These are phyloP conservation scores for Lactarius trivialis DNA, from an alignment of 768 basidiomycete genomes.

Conservation along the genomic window DNA sequence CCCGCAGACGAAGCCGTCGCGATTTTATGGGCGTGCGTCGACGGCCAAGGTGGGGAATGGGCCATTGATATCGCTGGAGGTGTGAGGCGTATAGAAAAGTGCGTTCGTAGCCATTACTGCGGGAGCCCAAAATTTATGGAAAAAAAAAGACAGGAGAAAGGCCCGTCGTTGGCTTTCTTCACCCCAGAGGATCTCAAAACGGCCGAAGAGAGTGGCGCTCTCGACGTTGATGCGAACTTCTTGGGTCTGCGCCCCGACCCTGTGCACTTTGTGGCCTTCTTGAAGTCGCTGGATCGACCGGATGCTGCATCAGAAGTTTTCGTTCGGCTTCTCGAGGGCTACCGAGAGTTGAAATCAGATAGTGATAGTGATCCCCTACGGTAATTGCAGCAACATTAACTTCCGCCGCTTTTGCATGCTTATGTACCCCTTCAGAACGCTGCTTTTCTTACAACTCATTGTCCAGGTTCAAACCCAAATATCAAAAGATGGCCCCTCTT, in stretches of 20 bases:
- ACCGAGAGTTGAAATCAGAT: conserved; percentile 40
- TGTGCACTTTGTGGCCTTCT: conserved; percentile 52
- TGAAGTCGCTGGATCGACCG: conserved; percentile 57
- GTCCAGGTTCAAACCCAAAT: conserved; percentile 74
- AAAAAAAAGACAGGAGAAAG: conserved; percentile 22
- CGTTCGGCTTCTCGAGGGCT: conserved; percentile 63
- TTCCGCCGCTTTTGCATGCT: background rate
- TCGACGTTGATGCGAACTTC: conserved; percentile 47
- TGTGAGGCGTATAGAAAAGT: conserved; percentile 40
- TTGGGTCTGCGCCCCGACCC: conserved; percentile 76
- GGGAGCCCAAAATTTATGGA: background rate
- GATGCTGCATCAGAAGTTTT: conserved; percentile 73
- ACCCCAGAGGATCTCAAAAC: conserved; percentile 44
- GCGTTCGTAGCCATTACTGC: conserved; percentile 24
- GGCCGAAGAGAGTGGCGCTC: conserved; percentile 37
- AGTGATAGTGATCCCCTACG: conserved; percentile 44
- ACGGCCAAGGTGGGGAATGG: conserved; percentile 48
- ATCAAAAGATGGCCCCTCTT: conserved; percentile 41
- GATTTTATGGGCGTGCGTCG: conserved; percentile 55
- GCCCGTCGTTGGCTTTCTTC: conserved; percentile 36
- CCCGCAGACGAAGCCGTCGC: conserved; percentile 44
- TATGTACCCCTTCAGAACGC: conserved; percentile 37
- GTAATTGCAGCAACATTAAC: conserved; percentile 31
- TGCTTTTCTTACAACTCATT: conserved; percentile 75
- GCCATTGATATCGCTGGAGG: conserved; percentile 49